Percentiles rank a stretch among this genome's conserved stretches.
These are phyloP conservation scores for Verbascum thapsus DNA, from an alignment of 257 asterid species.

Conservation along the genomic window DNA sequence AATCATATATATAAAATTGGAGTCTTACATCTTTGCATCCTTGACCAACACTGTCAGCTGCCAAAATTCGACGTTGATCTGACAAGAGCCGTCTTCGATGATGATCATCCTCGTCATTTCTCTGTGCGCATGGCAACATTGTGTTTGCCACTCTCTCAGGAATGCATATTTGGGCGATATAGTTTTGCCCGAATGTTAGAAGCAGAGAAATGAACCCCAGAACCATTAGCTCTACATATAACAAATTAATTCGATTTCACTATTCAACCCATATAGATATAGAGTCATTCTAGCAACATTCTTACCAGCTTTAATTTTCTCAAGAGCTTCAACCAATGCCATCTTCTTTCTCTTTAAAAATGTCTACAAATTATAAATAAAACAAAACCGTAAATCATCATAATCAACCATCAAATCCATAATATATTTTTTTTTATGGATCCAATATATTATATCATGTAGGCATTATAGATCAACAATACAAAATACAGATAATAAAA, in stretches of 20 bases:
- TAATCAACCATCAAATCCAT: not conserved
- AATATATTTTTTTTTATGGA: not conserved
- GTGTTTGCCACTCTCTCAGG: slow-evolving; percentile 53
- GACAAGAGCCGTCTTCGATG: slow-evolving; percentile 47
- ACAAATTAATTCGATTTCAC: too few species aligned
- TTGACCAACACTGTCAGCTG: slow-evolving; percentile 26
- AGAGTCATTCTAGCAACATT: too few species aligned
- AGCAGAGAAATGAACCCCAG: slow-evolving; percentile 91
- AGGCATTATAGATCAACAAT: too few species aligned
- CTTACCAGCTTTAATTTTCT: slow-evolving; percentile 86
- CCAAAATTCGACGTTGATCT: slow-evolving; percentile 40
- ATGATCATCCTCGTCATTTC: slow-evolving; percentile 8
- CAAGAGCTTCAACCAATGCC: slow-evolving; percentile 84
- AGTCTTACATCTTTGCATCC: slow-evolving; percentile 38
- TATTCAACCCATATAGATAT: too few species aligned
- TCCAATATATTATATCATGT: too few species aligned
- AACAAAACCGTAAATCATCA: not conserved
- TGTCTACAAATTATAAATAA: slow-evolving; percentile 45
- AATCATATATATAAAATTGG: too few species aligned
- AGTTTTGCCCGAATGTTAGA: slow-evolving; percentile 83
- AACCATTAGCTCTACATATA: slow-evolving; percentile 80
- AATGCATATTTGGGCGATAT: slow-evolving; percentile 73
- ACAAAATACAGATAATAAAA: too few species aligned
- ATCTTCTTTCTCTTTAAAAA: slow-evolving; percentile 60
- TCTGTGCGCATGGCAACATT: slow-evolving; percentile 70